Base-by-base conservation (phyloP, 805 yeast genomes). In the Ogataea nakhonphanomensis region DNA sequence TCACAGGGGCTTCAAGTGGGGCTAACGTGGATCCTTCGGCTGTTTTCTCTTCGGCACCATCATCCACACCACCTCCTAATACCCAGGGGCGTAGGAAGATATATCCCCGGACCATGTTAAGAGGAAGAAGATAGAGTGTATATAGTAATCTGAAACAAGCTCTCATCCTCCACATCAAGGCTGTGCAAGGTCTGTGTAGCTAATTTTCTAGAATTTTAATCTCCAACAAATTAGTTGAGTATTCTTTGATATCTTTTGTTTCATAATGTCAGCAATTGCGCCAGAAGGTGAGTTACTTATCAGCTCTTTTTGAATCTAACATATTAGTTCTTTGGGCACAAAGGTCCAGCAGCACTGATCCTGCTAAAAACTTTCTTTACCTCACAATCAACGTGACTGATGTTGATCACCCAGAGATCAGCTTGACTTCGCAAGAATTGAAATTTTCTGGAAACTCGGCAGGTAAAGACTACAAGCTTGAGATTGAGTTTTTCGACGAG, bases 251-350 rank as follows among this genome's bases (percentile, higher is more conserved):
- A 22, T 21, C 12, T 17, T 8, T 27, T 12, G 8, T 8, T 14
- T 21, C 24, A 39, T 14, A 14, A 55, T 47, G 54, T 41, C 58
- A 26, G 34, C 58, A 45, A 50, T 59, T 52, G 46, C 60, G 28
- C 65, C 65, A 26, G 64, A 60, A 55, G 61, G 65, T 60, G 54
- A 39, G 65, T 55, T 11, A 7, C 5, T 10, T 17, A 12, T 3
- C 8, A 12, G 14, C 23, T 12, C 10, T 22, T 13, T 9, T 5
- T 4, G 10, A 3, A 2, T n/a, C 37, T 38, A 32, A 37, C 41
- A 21, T 13, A 6, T 5, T 65, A 70, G 91, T 87, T 29, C 71
- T 80, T 60, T 91, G 99, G 99, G 98, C 99, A 9, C 99, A 91
- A 71, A 86, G 99, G 66, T 88, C 96, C 40, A 79, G 73, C 58